Percentiles rank a stretch among this genome's conserved stretches.
Conservation (phyloP, 2,329 filamentous ascomycete species). For the Fusarium aywerte region DNA sequence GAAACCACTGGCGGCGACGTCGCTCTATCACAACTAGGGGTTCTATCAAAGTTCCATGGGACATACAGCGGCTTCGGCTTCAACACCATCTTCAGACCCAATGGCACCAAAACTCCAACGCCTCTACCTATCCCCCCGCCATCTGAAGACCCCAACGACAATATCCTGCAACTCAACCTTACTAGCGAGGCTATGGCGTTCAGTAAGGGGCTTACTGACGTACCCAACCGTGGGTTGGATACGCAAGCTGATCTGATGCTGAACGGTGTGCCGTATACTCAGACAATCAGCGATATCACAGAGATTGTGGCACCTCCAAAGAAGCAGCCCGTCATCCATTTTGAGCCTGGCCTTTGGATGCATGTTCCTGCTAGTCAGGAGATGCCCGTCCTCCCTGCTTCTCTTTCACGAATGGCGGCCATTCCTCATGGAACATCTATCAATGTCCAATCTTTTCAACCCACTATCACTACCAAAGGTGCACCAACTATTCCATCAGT, state of each 20-base stretch:
- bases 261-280: constrained; percentile 52
- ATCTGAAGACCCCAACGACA: constrained; percentile 36
- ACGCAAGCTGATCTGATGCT: constrained; percentile 51
- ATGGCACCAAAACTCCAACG: constrained; percentile 41
- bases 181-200: constrained; percentile 52
- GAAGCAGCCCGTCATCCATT: constrained; percentile 51
- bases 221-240: constrained; percentile 53
- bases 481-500: constrained; percentile 34
- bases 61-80: constrained; percentile 50
- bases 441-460: constrained; percentile 52
- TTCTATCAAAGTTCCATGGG: constrained; percentile 45
- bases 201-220: constrained; percentile 45
- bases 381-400: constrained; percentile 38
- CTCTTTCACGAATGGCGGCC: constrained; percentile 53
- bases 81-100: constrained; percentile 54
- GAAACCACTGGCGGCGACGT: constrained; percentile 5
- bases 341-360: constrained; percentile 56
- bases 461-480: constrained; percentile 27
- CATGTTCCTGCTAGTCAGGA: constrained; percentile 48
- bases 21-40: constrained; percentile 33
- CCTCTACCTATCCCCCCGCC: constrained; percentile 19
- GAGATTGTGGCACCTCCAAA: constrained; percentile 38
- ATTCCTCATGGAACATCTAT: constrained; percentile 58
- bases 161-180: constrained; percentile 54
- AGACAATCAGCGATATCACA: constrained; percentile 50